phyloP scores from a whole-genome alignment of 2,329 filamentous ascomycete species.

The Pseudodiploospora longispora region DNA sequence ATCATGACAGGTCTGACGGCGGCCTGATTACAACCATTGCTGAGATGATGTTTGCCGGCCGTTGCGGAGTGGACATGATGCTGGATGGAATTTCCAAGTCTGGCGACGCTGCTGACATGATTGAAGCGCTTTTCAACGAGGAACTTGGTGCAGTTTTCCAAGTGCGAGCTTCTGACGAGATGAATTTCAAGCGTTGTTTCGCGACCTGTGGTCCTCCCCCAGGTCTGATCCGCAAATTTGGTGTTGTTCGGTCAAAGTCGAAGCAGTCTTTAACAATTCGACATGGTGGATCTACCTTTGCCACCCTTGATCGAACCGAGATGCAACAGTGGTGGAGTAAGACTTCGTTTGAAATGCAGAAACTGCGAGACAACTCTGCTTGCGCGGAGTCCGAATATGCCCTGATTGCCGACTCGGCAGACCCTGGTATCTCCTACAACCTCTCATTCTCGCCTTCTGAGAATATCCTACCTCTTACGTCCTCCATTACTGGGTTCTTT shows the following conservation, averaged over 20 bases:
- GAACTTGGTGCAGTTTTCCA: slow-evolving; percentile 96
- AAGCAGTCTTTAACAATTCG: slow-evolving; percentile 74
- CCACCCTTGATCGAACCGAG: slow-evolving; percentile 59
- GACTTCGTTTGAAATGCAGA: slow-evolving; percentile 88
- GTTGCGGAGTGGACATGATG: slow-evolving; percentile 79
- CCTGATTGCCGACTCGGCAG: slow-evolving; percentile 62
- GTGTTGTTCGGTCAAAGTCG: slow-evolving; percentile 57
- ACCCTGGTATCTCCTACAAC: slow-evolving; percentile 80
- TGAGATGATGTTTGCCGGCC: slow-evolving; percentile 98
- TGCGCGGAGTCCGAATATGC: slow-evolving; percentile 80
- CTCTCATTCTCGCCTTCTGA: slow-evolving; percentile 75
- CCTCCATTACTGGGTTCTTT: slow-evolving; percentile 42
- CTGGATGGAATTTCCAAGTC: slow-evolving; percentile 64
- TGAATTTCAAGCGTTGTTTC: slow-evolving; percentile 80
- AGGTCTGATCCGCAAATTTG: slow-evolving; percentile 77
- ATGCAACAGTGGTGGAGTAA: slow-evolving; percentile 84
- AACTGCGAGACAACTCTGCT: slow-evolving; percentile 75
- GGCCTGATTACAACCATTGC: slow-evolving; percentile 83
- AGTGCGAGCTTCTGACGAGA: slow-evolving; percentile 75
- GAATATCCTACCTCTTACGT: slow-evolving; percentile 55
- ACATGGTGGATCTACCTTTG: slow-evolving; percentile 59
- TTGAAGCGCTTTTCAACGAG: slow-evolving; percentile 87
- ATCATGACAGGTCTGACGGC: slow-evolving; percentile 91
- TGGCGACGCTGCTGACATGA: slow-evolving; percentile 52
- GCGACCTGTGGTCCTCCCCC: slow-evolving; percentile 79